Evolutionary conservation across 345 rosid species (phyloP), one percentile per base, ranked within the genome.

Genomic region (Laguncularia racemosa): DNA sequence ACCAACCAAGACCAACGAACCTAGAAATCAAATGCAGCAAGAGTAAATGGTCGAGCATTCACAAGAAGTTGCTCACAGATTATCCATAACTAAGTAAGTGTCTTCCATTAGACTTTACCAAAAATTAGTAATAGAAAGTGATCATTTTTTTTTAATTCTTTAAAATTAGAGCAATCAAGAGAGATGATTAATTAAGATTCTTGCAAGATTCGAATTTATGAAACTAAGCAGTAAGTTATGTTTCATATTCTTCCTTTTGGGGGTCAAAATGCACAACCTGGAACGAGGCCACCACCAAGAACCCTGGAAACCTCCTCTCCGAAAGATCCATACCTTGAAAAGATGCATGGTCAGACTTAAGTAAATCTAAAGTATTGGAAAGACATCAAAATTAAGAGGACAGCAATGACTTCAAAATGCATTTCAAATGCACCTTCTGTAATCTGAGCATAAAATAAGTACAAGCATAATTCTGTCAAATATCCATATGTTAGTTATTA

Each of bases 281-380:
- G 97, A 19, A 88, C 96, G 68, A 92, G 81, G 44, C 98, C 98
- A 67, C 97, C 95, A 63, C 98, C 98, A 67, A 92, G 96, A 63
- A 92, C 97, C 63, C 91, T 80, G 13, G 79, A 80, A 68, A 89
- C 89, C 83, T 92, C 97, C 62, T 70, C 67, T 45, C 98, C 98
- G 64, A 92, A 86, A 26, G 44, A 69, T 55, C 95, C 98, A 63
- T 72, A 62, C 78, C 98, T 91, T 67, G 53, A 68, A 17, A 65
- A 59, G 20, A 68, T 65, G 50, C 61, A 65, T 17, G 16, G 44
- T 23, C 16, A 33, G 2, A 12, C 40, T 18, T 26, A 16, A 5
- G 15, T 13, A 57, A 46, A 6, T 33, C 16, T 20, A 47, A 5
- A 48, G 52, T 48, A 19, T 33, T 14, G 13, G 26, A 11, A 47